Conservation (phyloP, 768 basidiomycete genomes). For the Trametes meyenii region DNA sequence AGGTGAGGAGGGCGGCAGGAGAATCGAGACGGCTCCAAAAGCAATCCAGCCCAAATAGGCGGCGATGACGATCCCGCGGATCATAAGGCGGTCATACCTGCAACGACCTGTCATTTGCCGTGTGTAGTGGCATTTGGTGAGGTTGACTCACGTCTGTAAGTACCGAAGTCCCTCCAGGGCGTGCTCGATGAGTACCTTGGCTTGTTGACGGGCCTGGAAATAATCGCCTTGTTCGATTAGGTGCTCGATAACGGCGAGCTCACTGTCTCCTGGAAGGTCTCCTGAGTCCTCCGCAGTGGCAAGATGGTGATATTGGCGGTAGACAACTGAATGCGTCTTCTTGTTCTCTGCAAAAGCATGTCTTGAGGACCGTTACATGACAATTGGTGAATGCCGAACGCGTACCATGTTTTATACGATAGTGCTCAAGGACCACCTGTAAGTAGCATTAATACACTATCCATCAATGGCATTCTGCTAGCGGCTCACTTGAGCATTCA, state of each 20-base stretch:
- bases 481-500: constrained; percentile 60
- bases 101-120: constrained; percentile 7
- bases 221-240: constrained; percentile 48
- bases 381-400: neutral
- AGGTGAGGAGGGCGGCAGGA: constrained; percentile 43
- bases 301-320: constrained; percentile 61
- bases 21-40: constrained; percentile 61
- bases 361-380: neutral
- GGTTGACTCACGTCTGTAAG: constrained; percentile 60
- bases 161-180: constrained; percentile 70
- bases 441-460: neutral
- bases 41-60: constrained; percentile 83
- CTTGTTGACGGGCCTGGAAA: constrained; percentile 50
- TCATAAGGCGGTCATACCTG: constrained; percentile 74
- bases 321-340: constrained; percentile 56
- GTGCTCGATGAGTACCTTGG: constrained; percentile 53
- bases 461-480: neutral
- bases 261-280: constrained; percentile 38
- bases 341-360: constrained; percentile 55
- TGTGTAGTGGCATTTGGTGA: neutral
- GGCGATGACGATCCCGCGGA: constrained; percentile 65
- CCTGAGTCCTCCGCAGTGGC: constrained; percentile 34
- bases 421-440: constrained; percentile 75
- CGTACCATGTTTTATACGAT: constrained; percentile 74
- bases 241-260: constrained; percentile 46